phyloP scores from a whole-genome alignment of 345 rosid species.

The Hibiscus mutabilis region DNA sequence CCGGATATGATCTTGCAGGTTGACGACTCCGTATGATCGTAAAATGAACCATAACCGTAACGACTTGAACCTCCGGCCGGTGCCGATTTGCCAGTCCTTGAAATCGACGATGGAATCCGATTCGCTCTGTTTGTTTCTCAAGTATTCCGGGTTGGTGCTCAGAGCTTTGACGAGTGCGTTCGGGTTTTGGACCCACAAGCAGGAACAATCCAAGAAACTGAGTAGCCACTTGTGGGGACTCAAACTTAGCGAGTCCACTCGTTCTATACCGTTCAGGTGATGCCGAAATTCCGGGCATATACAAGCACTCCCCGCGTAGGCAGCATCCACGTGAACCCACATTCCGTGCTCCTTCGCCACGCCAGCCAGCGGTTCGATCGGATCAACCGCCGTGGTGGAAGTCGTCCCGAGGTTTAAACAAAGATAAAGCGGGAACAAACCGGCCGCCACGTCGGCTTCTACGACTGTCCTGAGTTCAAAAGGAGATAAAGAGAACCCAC shows the following conservation, averaged over 20 bases:
- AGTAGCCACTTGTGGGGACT: slow-evolving; percentile 46
- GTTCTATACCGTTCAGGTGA: slow-evolving; percentile 31
- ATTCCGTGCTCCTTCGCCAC: slow-evolving; percentile 27
- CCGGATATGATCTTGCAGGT: slow-evolving; percentile 33
- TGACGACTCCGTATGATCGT: slow-evolving; percentile 24
- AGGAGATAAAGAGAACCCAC: slow-evolving; percentile 13
- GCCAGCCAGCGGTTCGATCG: slow-evolving; percentile 19
- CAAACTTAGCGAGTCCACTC: slow-evolving; percentile 35
- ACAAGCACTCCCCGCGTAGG: slow-evolving; percentile 6
- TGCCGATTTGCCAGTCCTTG: slow-evolving; percentile 44
- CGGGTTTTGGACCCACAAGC: slow-evolving; percentile 35
- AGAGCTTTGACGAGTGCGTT: slow-evolving; percentile 20
- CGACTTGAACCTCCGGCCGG: slow-evolving; percentile 38
- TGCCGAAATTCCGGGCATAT: not conserved
- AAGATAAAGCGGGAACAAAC: slow-evolving; percentile 31
- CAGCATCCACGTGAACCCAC: slow-evolving; percentile 34
- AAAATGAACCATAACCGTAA: slow-evolving; percentile 32
- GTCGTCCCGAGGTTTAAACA: slow-evolving; percentile 31
- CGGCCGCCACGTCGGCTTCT: slow-evolving; percentile 26
- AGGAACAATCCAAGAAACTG: slow-evolving; percentile 36
- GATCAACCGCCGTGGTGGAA: slow-evolving; percentile 40
- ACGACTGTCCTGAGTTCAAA: slow-evolving; percentile 1
- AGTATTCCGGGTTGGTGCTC: slow-evolving; percentile 33
- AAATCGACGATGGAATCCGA: slow-evolving; percentile 31
- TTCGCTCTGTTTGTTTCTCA: slow-evolving; percentile 30